These are phyloP conservation scores for Kodamaea nitidulidarum DNA, from an alignment of 805 yeast genomes.

Conservation along the genomic window DNA sequence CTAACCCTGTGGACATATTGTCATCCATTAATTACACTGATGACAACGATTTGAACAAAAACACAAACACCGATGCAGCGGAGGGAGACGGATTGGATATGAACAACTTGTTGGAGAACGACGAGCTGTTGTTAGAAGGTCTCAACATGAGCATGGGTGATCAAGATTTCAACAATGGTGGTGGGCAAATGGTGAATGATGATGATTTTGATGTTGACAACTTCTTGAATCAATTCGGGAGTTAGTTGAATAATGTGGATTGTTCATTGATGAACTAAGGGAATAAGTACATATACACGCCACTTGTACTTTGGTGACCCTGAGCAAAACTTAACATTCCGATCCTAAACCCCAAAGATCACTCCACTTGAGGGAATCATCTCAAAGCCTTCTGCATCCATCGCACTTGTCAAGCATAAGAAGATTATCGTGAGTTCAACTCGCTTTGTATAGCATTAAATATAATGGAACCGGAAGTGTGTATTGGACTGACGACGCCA, in stretches of 20 bases:
- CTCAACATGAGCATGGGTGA: conserved; percentile 39
- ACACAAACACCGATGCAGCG: conserved; percentile 5
- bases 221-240: conserved; percentile 42
- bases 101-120: conserved; percentile 36
- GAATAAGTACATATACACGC: background rate
- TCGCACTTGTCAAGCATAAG: no score
- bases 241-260: background rate
- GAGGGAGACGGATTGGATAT: conserved; percentile 21
- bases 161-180: conserved; percentile 26
- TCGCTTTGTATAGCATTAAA: no score
- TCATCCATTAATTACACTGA: conserved; percentile 24
- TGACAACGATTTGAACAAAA: conserved; percentile 8
- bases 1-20: conserved; percentile 32
- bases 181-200: conserved; percentile 20
- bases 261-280: no score
- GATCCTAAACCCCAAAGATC: no score
- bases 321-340: no score
- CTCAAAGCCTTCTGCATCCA: no score
- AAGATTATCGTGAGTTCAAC: no score
- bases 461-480: no score
- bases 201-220: conserved; percentile 45
- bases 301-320: no score
- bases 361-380: background rate
- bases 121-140: conserved; percentile 41
- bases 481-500: no score